Base-by-base conservation (phyloP, 2,329 filamentous ascomycete species). In the Microsporum canis region DNA sequence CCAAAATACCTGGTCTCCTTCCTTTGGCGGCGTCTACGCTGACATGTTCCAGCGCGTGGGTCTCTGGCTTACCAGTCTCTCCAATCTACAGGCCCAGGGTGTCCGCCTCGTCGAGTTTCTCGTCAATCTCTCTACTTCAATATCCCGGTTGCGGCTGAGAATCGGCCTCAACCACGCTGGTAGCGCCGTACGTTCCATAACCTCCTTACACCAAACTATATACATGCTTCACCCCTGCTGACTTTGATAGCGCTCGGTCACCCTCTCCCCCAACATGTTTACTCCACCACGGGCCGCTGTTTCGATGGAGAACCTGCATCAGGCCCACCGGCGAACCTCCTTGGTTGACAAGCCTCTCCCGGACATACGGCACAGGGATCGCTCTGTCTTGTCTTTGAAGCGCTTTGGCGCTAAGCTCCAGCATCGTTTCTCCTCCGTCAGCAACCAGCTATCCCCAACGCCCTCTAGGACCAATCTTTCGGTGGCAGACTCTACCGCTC, bases 1-100 rank as follows among this genome's bases (percentile, higher is more conserved):
- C 57, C 58, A 43, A n/a, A 29, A 36, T 39, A 58, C 41, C 17
- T 57, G 29, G 31, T 45, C 43, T 2, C 38, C 57, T 2, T 34
- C 41, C n/a, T 45, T 59, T n/a, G 41, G 39, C 51, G 61, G 29
- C 14, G 38, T 36, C 43, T 41, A 57, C 34, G 55, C 55, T 27
- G 55, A 57, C n/a, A 57, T 57, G 33, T 57, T 57, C n/a, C 55
- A 41, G 27, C 31, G 55, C 3, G 55, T 57, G 8, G 55, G 34
- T n/a, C 38, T 57, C n/a, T 57, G 55, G 55, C 38, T 41, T 17
- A 57, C 55, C 8, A 41, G 34, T 57, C 34, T 57, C 12, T 36
- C 55, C n/a, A 41, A 57, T 12, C 55, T 57, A 5, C 55, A 41
- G 17, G 14, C 55, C 14, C 55, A 57, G 38, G 55, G 55, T 7